Conservation (phyloP, 1,284 basidiomycete species). For the Sanghuangporus weigelae region DNA sequence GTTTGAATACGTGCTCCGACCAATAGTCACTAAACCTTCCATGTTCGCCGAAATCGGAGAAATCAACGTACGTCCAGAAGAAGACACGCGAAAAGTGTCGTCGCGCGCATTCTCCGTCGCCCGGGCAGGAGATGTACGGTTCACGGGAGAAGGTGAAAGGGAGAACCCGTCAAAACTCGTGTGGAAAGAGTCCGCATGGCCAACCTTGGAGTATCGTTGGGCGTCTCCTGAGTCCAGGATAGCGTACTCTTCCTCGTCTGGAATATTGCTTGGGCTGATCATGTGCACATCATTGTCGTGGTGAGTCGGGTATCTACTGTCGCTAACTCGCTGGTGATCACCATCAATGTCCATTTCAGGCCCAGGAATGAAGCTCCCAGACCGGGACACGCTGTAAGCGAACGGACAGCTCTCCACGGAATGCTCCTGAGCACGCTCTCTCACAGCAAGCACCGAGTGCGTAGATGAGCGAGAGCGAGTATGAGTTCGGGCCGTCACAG, state of each 20-base stretch:
- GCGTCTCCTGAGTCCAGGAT: background rate
- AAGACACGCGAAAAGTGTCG: conserved; percentile 4
- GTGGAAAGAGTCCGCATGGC: conserved; percentile 13
- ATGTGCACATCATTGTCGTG: conserved; percentile 15
- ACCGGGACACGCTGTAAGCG: conserved; percentile 16
- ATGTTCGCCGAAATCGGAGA: conserved; percentile 1
- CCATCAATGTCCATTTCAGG: conserved; percentile 15
- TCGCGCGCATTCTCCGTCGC: conserved; percentile 14
- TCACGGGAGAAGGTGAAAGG: conserved; percentile 11
- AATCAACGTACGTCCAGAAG: conserved; percentile 11
- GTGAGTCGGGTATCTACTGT: background rate
- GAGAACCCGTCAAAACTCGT: conserved; percentile 16
- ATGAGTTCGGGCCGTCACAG: conserved; percentile 9
- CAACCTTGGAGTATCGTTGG: background rate
- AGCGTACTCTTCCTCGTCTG: conserved; percentile 6
- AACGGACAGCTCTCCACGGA: conserved; percentile 16
- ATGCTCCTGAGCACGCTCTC: conserved; percentile 12
- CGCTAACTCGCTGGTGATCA: background rate
- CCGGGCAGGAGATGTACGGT: conserved; percentile 5
- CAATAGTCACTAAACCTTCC: conserved; percentile 11
- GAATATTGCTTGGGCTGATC: conserved; percentile 13
- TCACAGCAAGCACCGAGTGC: conserved; percentile 12
- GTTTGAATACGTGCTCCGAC: conserved; percentile 8
- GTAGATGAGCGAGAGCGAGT: conserved; percentile 11
- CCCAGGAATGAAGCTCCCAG: conserved; percentile 5